phyloP scores from a whole-genome alignment of 345 rosid species.

The Cardamine resedifolia region DNA sequence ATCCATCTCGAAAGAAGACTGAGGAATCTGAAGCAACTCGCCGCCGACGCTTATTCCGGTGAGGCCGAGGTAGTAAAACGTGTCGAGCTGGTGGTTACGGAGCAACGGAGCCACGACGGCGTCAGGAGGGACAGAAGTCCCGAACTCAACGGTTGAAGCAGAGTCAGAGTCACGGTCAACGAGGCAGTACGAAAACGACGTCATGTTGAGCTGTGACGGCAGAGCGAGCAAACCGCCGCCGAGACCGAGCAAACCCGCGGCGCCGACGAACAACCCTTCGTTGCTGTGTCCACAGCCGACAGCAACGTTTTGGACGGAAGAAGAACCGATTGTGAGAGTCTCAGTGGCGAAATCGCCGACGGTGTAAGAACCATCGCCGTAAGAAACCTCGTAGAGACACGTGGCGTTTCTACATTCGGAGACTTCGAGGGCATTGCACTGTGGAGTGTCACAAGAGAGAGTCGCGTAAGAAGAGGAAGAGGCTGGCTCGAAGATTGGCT shows the following conservation, averaged over 20 bases:
- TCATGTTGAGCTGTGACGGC: constrained; percentile 69
- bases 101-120: constrained; percentile 67
- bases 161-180: constrained; percentile 91
- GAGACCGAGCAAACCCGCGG: constrained; percentile 87
- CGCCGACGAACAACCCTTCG: constrained; percentile 75
- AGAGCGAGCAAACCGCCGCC: constrained; percentile 83
- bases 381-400: constrained; percentile 81
- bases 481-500: constrained; percentile 78
- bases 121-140: constrained; percentile 40
- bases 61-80: constrained; percentile 68
- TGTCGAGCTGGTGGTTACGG: constrained; percentile 66
- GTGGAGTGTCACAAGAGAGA: constrained; percentile 59
- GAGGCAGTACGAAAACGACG: constrained; percentile 75
- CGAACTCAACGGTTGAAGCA: constrained; percentile 70
- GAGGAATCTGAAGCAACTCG: constrained; percentile 47
- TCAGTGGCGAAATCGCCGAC: constrained; percentile 83
- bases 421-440: constrained; percentile 65
- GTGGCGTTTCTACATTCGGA: constrained; percentile 64
- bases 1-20: constrained; percentile 58
- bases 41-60: constrained; percentile 82
- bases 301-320: constrained; percentile 56
- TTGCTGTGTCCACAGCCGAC: constrained; percentile 90
- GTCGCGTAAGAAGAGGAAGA: constrained; percentile 63
- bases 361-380: constrained; percentile 91
- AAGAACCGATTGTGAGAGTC: constrained; percentile 63